Percentiles rank a stretch among this genome's conserved stretches.
phyloP scores from a whole-genome alignment of 177 flowering plant species.

The Telopea speciosissima region DNA sequence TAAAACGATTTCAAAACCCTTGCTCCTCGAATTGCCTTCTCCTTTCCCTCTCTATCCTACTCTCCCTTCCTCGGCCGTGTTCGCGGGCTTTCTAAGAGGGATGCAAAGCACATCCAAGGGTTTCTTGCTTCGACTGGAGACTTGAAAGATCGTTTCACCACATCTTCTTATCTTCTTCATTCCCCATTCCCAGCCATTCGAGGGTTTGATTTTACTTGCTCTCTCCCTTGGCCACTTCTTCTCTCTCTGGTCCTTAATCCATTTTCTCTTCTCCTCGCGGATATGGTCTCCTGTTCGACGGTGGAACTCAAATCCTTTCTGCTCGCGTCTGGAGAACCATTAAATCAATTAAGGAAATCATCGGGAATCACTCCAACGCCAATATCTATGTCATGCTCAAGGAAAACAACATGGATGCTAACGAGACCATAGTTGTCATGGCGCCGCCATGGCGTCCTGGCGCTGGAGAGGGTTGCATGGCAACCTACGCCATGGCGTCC shows the following conservation, averaged over 20 bases:
- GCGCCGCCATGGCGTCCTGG: too few relatives aligned
- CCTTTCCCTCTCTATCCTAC: neutral
- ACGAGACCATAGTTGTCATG: too few relatives aligned
- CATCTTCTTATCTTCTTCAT: neutral
- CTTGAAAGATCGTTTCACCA: neutral
- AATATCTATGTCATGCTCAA: too few relatives aligned
- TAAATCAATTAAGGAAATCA: too few relatives aligned
- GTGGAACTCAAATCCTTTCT: conserved; percentile 35
- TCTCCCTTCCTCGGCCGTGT: conserved; percentile 10
- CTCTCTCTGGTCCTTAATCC: neutral
- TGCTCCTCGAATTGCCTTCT: conserved; percentile 10
- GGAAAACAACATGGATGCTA: too few relatives aligned
- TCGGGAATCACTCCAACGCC: too few relatives aligned
- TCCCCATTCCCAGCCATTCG: neutral
- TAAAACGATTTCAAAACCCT: conserved; percentile 41
- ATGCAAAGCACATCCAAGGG: conserved; percentile 7
- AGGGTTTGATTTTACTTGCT: neutral
- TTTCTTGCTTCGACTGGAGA: conserved; percentile 2
- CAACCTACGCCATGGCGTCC: too few relatives aligned
- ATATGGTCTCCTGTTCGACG: conserved; percentile 57
- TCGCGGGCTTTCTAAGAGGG: neutral
- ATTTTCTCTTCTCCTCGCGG: conserved; percentile 6
- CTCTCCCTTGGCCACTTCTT: neutral
- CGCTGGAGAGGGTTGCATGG: too few relatives aligned
- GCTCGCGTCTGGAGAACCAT: conserved; percentile 50